Evolutionary conservation across 2,329 filamentous ascomycete species (phyloP), one percentile per base, ranked within the genome.

Genomic region (Colletotrichum tamarilloi): DNA sequence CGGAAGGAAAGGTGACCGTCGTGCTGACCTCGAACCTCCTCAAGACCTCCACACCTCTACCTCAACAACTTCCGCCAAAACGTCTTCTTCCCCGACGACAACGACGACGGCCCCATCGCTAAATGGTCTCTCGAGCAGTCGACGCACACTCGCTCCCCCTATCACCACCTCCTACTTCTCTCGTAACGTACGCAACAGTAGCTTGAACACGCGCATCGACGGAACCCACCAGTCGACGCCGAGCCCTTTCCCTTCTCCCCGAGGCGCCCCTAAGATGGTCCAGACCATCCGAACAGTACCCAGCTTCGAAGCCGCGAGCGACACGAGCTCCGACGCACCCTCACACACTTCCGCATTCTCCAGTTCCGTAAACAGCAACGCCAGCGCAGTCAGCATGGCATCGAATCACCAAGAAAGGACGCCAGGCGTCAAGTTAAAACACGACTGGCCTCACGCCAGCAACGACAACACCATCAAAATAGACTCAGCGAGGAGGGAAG

Each of bases 201-300:
- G 80, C 78, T 83, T 84, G 81, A 83, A 81, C 78, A 78, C 75
- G 73, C 76, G 73, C 73, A 66, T 74, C 71, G 78, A 79, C 72
- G 73, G 76, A 59, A 82, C 81, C 73, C 56, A 57, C 49, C 71
- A 56, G 71, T 73, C 62, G 71, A 71, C 53, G 62, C 55, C 53
- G 58, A 78, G 76, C 74, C 79, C 72, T 67, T 73, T 75, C 53
- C 72, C 70, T 68, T 65, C 71, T 56, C 63, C 75, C 42, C 76
- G 76, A 73, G 76, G 76, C 62, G 79, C 81, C 56, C 77, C 77
- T 70, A 80, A 82, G 66, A 83, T 81, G 75, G 78, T 82, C 67
- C 83, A 84, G 77, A 90, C 89, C 35, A 91, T 91, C 74, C 88
- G 89, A 74, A 86, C 88, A 67, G 89, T 91, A 49, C 84, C 85